phyloP scores from a whole-genome alignment of 345 rosid genomes.

The Orychophragmus violaceus region DNA sequence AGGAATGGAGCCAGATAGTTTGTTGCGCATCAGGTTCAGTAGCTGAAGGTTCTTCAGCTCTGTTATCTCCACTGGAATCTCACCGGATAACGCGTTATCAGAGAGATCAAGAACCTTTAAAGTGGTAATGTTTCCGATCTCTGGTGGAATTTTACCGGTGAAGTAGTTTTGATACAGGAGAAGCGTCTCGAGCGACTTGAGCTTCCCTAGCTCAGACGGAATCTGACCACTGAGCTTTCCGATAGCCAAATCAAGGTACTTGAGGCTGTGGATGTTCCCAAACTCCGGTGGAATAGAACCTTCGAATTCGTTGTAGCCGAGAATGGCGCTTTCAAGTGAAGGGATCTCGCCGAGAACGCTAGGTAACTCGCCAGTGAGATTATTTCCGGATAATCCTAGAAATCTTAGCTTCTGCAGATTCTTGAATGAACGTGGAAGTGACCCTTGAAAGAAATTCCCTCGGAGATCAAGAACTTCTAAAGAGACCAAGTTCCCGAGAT shows the following conservation, averaged over 20 bases:
- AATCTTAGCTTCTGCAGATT: slow-evolving; percentile 66
- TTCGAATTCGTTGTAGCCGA: slow-evolving; percentile 82
- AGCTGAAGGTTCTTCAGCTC: slow-evolving; percentile 65
- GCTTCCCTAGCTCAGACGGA: slow-evolving; percentile 69
- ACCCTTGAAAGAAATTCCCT: slow-evolving; percentile 79
- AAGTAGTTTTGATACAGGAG: slow-evolving; percentile 66
- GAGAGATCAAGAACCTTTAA: slow-evolving; percentile 77
- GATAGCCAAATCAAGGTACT: slow-evolving; percentile 71
- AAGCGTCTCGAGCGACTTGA: slow-evolving; percentile 51
- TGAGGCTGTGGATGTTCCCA: slow-evolving; percentile 66
- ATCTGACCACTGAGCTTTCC: slow-evolving; percentile 69
- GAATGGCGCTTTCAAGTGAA: slow-evolving; percentile 70
- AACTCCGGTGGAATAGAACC: slow-evolving; percentile 66
- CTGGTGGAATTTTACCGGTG: slow-evolving; percentile 55
- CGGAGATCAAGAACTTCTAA: slow-evolving; percentile 76
- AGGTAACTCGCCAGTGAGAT: slow-evolving; percentile 74
- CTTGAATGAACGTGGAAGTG: slow-evolving; percentile 58
- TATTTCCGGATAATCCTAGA: slow-evolving; percentile 86
- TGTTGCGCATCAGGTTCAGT: slow-evolving; percentile 80
- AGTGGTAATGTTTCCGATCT: slow-evolving; percentile 56
- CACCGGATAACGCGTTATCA: slow-evolving; percentile 55
- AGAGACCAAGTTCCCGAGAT: slow-evolving; percentile 55
- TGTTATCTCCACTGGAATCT: slow-evolving; percentile 52
- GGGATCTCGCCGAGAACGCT: slow-evolving; percentile 62
- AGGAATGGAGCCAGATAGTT: slow-evolving; percentile 64